Base-by-base conservation (phyloP, 495 filamentous ascomycete genomes). In the Penicillium lividum region DNA sequence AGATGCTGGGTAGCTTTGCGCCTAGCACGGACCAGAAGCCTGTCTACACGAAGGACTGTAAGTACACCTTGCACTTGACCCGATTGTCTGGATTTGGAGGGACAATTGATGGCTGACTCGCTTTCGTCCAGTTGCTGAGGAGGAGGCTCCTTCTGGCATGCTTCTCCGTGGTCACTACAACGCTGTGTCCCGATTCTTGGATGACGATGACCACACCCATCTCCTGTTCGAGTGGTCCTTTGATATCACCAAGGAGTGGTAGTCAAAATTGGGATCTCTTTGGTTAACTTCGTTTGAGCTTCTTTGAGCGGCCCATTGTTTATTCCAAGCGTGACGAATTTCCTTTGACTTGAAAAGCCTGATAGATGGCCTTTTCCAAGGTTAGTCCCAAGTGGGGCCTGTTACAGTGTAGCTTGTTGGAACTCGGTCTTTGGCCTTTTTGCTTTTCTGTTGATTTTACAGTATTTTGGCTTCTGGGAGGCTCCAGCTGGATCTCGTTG, bases 1-100 rank as follows among this genome's bases (percentile, higher is more conserved):
- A 98, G 81, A 98, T 98, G 94, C 87, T 98, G 78, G 93, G 94
- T 52, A 93, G 89, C 56, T 98, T 90, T 70, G 87, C 90, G 25
- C 94, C 94, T 29, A 96, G 87, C 75, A 97, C 94, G 7, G 84
- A 87, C 31, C 85, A 88, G 65, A 91, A 88, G 71, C 89, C 90
- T 3, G 59, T 84, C 48, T 95, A 97, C 73, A 86, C 86, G 73
- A 97, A 97, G 82, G 88, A 85, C 63, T 97, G 94, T 97, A 82
- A 81, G 90, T 79, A 40, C 6, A 31, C 15, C 15, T 43, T 10
- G 46, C n/a, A 54, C n/a, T 30, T 53, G 6, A 25, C 15, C 22
- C 2, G 22, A 22, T 22, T 22, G 22, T 22, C 22, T 22, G 22
- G 2, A 22, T 22, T 22, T 22, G 22, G 1, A 22, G 22, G 22